Base-by-base conservation (phyloP, 1,284 basidiomycete species). In the Fomitopsis palustris region DNA sequence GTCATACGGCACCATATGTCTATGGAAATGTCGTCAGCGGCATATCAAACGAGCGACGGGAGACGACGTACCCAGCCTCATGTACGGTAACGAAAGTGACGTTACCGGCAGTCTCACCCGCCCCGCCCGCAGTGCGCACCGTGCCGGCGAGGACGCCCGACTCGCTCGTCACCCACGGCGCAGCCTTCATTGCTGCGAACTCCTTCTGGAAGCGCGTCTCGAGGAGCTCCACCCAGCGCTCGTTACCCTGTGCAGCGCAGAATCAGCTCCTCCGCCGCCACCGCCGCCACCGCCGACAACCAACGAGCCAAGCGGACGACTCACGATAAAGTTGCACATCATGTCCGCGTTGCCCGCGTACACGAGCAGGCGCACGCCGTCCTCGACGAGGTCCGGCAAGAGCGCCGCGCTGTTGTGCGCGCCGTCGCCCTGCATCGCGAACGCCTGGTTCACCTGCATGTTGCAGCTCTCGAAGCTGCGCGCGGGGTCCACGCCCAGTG, bases 341-440 rank as follows among this genome's bases (percentile, higher is more conserved):
- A 89, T 87, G 73, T 95, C 94, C 80, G 66, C 61, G 47, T 91
- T 88, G 29, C 92, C 93, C 55, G 92, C 91, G 69, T 95, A 96
- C 47, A 95, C 87, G 47, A 96, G 76, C 23, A 96, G 77, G 58
- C 91, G 77, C 53, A 96, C 78, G 47, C 92, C 92, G 61, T 84
- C 82, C 61, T 90, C 83, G 57, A 96, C 78, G 10, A 96, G 78
- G 57, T 88, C 85, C 17, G 91, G 87, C 12, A 96, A 78, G 9
- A 95, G 78, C 39, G 76, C 76, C 3, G 91, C 90, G 45, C 87
- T 85, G 74, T 95, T 88, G 73, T 90, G 90, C 81, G 89, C 86
- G 14, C 84, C 85, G 69, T 95, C 92, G 25, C 92, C 92, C 66
- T 90, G 86, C 66, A 86, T 73, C 63, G 85, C 74, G 78, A 92